These are phyloP conservation scores for Arachis hypogaea DNA, from an alignment of 306 rosid species.

Conservation along the genomic window DNA sequence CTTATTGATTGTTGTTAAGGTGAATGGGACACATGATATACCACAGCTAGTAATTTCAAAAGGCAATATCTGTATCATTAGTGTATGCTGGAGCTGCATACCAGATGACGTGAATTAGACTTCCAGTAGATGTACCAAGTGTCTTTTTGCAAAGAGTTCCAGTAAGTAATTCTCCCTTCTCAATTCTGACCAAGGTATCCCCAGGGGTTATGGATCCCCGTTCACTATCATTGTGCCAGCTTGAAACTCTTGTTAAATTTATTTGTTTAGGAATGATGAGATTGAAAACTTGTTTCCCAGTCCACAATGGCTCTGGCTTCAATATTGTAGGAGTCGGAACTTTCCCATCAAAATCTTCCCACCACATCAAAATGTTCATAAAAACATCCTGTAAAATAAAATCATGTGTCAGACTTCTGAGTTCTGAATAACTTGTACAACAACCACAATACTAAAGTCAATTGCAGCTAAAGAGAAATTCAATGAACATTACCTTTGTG, in stretches of 20 bases:
- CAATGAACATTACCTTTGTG: constrained; percentile 61
- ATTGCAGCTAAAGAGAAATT: constrained; percentile 22
- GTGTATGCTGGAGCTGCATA: constrained; percentile 40
- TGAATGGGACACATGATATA: constrained; percentile 4
- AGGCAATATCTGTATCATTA: constrained; percentile 15
- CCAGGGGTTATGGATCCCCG: constrained; percentile 85
- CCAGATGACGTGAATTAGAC: constrained; percentile 99
- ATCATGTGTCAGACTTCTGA: constrained; percentile 36
- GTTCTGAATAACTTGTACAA: constrained; percentile 12
- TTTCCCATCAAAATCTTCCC: constrained; percentile 99
- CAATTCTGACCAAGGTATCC: constrained; percentile 92
- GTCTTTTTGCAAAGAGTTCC: constrained; percentile 98
- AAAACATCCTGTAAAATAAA: constrained; percentile 78
- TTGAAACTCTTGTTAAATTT: constrained; percentile 83
- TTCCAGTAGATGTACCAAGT: constrained; percentile 89
- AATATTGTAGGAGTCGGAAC: constrained; percentile 91
- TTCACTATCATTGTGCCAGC: constrained; percentile 91
- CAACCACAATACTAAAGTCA: constrained; percentile 18
- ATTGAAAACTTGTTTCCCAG: constrained; percentile 97
- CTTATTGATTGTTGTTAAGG: not conserved
- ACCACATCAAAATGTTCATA: constrained; percentile 99
- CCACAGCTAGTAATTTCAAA: constrained; percentile 11
- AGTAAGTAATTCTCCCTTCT: constrained; percentile 87
- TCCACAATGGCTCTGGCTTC: constrained; percentile 98
- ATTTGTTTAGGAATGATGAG: constrained; percentile 95